Evolutionary conservation across 768 basidiomycete species (phyloP).

Genomic region (Pleurotus platypus): DNA sequence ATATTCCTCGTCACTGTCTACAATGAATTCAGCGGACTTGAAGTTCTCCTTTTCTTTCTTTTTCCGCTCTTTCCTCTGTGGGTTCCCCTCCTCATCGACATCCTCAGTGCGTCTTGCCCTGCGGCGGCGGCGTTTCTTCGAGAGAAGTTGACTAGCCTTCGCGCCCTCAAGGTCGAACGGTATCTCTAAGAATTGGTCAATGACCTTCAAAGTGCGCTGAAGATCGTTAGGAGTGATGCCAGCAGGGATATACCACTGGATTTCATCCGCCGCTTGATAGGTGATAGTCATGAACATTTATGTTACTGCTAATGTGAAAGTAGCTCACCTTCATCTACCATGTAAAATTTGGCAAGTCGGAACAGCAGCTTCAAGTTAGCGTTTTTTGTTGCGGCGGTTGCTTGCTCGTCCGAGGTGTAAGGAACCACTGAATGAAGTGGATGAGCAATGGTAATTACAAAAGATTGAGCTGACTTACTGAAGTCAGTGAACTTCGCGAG

Average conservation of each 20-base stretch:
- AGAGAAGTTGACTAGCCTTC: constrained; percentile 67
- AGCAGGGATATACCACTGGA: constrained; percentile 84
- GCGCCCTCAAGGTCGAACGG: constrained; percentile 83
- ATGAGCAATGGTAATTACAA: background rate
- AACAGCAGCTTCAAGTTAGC: constrained; percentile 81
- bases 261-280: constrained; percentile 52
- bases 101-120: constrained; percentile 50
- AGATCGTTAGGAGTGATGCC: constrained; percentile 65
- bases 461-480: constrained; percentile 43
- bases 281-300: constrained; percentile 5
- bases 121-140: constrained; percentile 53
- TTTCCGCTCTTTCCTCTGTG: constrained; percentile 64
- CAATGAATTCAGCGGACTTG: constrained; percentile 89
- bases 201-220: constrained; percentile 64
- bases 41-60: constrained; percentile 57
- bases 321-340: constrained; percentile 60
- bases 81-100: constrained; percentile 34
- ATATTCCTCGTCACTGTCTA: constrained; percentile 84
- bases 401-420: constrained; percentile 70
- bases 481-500: constrained; percentile 69
- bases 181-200: constrained; percentile 77
- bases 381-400: constrained; percentile 74
- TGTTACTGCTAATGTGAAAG: background rate
- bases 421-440: constrained; percentile 58
- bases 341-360: constrained; percentile 69